Evolutionary conservation across 2,329 filamentous ascomycete species (phyloP).

Genomic region (Fusarium citri): DNA sequence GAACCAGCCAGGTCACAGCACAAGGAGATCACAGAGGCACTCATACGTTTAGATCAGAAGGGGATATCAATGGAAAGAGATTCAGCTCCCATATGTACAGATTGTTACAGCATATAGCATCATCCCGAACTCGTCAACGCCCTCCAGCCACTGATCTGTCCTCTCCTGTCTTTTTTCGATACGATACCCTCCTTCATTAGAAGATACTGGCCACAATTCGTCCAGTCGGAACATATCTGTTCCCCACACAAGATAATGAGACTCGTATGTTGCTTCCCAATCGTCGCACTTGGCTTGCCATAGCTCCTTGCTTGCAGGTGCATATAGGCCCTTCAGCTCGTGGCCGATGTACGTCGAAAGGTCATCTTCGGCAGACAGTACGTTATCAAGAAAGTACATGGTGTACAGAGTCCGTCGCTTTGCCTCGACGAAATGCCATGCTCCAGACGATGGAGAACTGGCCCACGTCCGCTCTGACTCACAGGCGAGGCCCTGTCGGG

Average conservation of each 20-base stretch:
- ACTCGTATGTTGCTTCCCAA: conserved; percentile 51
- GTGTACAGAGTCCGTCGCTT: conserved; percentile 64
- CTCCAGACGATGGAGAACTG: conserved; percentile 38
- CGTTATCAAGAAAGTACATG: conserved; percentile 66
- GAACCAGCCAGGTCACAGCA: not conserved
- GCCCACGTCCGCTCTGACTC: conserved; percentile 50
- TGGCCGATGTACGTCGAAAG: conserved; percentile 61
- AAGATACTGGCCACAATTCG: conserved; percentile 61
- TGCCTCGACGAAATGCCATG: conserved; percentile 64
- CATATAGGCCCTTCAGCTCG: conserved; percentile 59
- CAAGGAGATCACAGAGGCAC: not conserved
- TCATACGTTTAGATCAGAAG: rapidly evolving
- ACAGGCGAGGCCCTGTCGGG: conserved; percentile 58
- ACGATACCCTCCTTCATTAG: too few relatives aligned
- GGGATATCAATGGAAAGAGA: rapidly evolving
- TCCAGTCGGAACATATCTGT: conserved; percentile 55
- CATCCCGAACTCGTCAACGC: conserved; percentile 64
- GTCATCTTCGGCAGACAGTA: conserved; percentile 57
- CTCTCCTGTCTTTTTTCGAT: conserved; percentile 47
- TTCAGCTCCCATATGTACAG: conserved; percentile 54
- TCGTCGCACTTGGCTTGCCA: conserved; percentile 56
- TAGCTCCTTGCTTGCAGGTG: conserved; percentile 54
- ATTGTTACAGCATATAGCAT: conserved; percentile 63
- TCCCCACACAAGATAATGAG: too few relatives aligned
- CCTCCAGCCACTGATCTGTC: conserved; percentile 62